A percentile compares a stretch with the other conserved stretches of the same genome.
Conservation (phyloP, 495 filamentous ascomycete genomes). For the Penicilliopsis zonata region DNA sequence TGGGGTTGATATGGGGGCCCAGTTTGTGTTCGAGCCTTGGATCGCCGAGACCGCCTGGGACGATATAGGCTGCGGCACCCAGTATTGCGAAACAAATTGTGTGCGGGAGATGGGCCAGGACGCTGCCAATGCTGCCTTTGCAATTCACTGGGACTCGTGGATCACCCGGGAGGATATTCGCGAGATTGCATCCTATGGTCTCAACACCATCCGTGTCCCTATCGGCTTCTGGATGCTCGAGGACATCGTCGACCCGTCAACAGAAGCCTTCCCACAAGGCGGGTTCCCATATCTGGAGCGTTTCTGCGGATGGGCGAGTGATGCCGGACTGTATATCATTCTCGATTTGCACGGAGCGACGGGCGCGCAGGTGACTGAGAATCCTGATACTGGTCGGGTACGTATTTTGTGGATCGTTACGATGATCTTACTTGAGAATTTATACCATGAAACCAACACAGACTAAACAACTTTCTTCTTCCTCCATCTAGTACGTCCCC, state of each 20-base stretch:
- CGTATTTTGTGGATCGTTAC: conserved; percentile 1
- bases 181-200: conserved; percentile 37
- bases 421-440: neutral
- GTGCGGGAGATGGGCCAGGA: conserved; percentile 40
- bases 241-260: conserved; percentile 36
- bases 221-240: conserved; percentile 55
- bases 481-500: conserved; percentile 14
- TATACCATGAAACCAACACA: too few species aligned
- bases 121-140: conserved; percentile 39
- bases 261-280: conserved; percentile 46
- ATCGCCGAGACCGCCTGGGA: conserved; percentile 37
- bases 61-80: conserved; percentile 40
- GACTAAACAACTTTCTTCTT: conserved; percentile 1
- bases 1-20: conserved; percentile 48
- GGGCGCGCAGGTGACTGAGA: conserved; percentile 37
- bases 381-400: conserved; percentile 45
- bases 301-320: conserved; percentile 42
- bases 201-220: conserved; percentile 53
- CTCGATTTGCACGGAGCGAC: conserved; percentile 55
- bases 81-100: conserved; percentile 45
- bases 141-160: conserved; percentile 46
- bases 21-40: conserved; percentile 48
- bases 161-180: conserved; percentile 43
- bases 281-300: conserved; percentile 40
- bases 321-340: conserved; percentile 48